Evolutionary conservation across 2,329 filamentous ascomycete species (phyloP), one percentile per base, ranked within the genome.

Genomic region (Microsporum ferrugineum): DNA sequence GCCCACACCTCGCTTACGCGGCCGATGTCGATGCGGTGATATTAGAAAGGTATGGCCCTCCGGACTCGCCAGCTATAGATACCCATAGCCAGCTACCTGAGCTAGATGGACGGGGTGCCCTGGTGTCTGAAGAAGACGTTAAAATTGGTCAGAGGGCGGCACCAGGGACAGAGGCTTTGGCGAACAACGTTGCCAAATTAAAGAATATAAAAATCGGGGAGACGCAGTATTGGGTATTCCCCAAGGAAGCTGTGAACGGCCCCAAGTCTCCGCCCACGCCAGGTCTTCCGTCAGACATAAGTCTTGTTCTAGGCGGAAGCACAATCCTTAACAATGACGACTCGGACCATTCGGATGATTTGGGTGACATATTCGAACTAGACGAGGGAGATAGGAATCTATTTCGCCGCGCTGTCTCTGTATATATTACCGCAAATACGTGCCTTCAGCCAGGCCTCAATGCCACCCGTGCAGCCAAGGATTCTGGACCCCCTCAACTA

Each of bases 381-480:
- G 49, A 63, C 10, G 68, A 66, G 60, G 60, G 63, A 51, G 61
- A 65, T 8, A 63, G 63, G 41, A 66, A 60, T 23, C 43, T 68
- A 47, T 59, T 67, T 34, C 68, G 70, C 29, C 70, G 73, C 29
- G 72, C 73, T 14, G 78, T 74, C 47, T 82, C 75, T 14, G 64
- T 97, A 2, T 96, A 88, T 72, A 80, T 99, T 60, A 91, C 91
- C 1, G 84, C 91, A 49, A 97, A 91, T 66, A 91, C 89, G 0
- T 99, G 94, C 73, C 74, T 83, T 31, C 90, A 95, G 68, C 94
- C 92, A 10, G 71, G 74, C 23, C 77, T 80, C 45, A 82, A 81
- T 45, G 76, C 75, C 1, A 74, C 77, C 8, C 75, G 77, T 29
- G 77, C 75, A 0, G 68, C 69, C 2, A 68, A 75, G 58, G 72